A percentile compares a stretch with the other conserved stretches of the same genome.
phyloP scores from a whole-genome alignment of 2,329 filamentous ascomycete genomes.

The Colletotrichum viniferum region DNA sequence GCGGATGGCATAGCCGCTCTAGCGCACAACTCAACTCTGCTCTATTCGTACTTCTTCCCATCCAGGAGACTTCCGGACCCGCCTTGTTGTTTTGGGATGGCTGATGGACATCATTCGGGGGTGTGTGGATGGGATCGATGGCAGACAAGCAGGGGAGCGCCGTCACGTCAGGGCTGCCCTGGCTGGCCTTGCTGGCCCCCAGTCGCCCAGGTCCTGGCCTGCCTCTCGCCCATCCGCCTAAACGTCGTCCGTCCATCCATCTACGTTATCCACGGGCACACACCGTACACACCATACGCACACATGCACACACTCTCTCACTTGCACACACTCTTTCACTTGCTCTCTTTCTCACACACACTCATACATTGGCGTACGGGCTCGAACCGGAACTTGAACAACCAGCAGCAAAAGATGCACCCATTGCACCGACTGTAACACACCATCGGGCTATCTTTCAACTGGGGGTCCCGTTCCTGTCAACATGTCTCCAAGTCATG shows the following conservation, averaged over 20 bases:
- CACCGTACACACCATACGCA: background rate
- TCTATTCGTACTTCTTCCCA: background rate
- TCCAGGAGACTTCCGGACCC: slow-evolving; percentile 13
- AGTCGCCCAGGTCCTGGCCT: background rate
- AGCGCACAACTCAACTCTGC: slow-evolving; percentile 11
- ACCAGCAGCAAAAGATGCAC: background rate
- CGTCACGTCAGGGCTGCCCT: slow-evolving; percentile 12
- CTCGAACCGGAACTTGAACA: slow-evolving; percentile 1
- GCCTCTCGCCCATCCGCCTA: background rate
- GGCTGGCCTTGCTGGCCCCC: background rate
- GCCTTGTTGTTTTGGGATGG: slow-evolving; percentile 9
- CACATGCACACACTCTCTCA: background rate
- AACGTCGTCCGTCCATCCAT: slow-evolving; percentile 4
- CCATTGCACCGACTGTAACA: background rate
- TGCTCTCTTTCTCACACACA: background rate
- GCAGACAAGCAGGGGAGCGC: background rate
- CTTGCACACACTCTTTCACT: background rate
- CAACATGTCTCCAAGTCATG: slow-evolving; percentile 12
- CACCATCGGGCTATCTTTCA: background rate
- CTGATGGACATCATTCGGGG: background rate
- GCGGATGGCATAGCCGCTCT: slow-evolving; percentile 19
- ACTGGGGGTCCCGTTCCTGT: background rate
- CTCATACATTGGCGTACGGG: background rate
- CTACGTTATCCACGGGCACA: background rate
- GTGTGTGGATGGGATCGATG: slow-evolving; percentile 4